These are phyloP conservation scores for Ceratobasidium sp. DNA, from an alignment of 1,284 basidiomycete species.

Conservation along the genomic window DNA sequence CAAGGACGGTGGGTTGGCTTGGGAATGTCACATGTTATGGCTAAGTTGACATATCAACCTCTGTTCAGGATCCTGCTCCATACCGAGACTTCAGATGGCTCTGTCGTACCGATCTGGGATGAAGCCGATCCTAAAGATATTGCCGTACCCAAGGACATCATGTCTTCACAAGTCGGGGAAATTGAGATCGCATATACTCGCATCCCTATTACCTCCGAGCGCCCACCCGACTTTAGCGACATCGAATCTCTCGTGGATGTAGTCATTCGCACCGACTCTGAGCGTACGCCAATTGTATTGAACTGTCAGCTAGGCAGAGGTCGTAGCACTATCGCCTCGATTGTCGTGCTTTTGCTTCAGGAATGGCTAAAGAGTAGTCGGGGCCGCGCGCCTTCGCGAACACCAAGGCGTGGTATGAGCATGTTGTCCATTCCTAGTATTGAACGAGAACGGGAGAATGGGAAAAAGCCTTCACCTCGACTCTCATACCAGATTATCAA, in stretches of 20 bases:
- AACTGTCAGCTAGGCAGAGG: conserved; percentile 97
- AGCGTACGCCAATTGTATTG: conserved; percentile 85
- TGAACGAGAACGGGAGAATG: conserved; percentile 40
- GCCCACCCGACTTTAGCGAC: conserved; percentile 60
- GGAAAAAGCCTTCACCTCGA: conserved; percentile 55
- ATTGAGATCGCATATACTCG: conserved; percentile 82
- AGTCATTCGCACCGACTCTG: conserved; percentile 77
- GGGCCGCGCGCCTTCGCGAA: conserved; percentile 33
- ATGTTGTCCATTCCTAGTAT: conserved; percentile 47
- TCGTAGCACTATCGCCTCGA: conserved; percentile 89
- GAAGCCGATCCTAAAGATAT: conserved; percentile 83
- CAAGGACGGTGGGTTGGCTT: conserved; percentile 42
- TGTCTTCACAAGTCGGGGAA: conserved; percentile 67
- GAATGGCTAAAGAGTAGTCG: conserved; percentile 74
- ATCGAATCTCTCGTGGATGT: conserved; percentile 79
- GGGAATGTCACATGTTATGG: background rate
- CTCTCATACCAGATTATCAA: conserved; percentile 84
- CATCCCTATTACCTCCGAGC: conserved; percentile 86
- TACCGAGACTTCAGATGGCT: conserved; percentile 87
- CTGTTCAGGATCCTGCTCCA: conserved; percentile 80
- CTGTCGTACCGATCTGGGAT: conserved; percentile 96
- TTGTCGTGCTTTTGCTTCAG: conserved; percentile 87
- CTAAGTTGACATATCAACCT: background rate
- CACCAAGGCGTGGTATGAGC: conserved; percentile 45
- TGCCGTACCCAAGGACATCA: conserved; percentile 88